Evolutionary conservation across 768 basidiomycete genomes (phyloP).

Genomic region (Serendipita vermifera): DNA sequence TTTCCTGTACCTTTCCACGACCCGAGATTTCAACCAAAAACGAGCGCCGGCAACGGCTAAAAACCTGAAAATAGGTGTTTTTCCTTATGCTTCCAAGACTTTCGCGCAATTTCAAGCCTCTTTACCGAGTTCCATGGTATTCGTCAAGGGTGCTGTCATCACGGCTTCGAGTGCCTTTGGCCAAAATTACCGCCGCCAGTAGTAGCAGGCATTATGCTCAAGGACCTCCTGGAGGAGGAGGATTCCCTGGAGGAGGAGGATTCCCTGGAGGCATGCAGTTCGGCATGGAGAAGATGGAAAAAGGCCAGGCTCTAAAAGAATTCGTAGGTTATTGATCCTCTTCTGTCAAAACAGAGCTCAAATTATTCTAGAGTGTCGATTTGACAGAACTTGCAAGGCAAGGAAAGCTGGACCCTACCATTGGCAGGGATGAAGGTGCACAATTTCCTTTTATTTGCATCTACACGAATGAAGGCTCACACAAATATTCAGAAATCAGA

Average conservation of each 20-base stretch:
- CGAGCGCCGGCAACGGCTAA: not conserved
- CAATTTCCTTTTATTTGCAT: not conserved
- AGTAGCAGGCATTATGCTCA: not conserved
- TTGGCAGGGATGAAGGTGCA: constrained; percentile 74
- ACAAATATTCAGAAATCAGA: constrained; percentile 51
- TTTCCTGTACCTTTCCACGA: not conserved
- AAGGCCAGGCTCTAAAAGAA: constrained; percentile 79
- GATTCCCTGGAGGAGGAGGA: constrained; percentile 7
- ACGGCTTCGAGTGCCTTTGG: too few species aligned
- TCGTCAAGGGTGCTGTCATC: too few species aligned
- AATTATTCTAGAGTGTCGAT: constrained; percentile 49
- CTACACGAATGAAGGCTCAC: not conserved
- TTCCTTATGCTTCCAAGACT: constrained; percentile 5
- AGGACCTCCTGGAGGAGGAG: constrained; percentile 5
- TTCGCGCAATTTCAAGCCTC: not conserved
- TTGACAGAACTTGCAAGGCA: constrained; percentile 69
- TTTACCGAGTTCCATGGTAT: too few species aligned
- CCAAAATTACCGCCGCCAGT: not conserved
- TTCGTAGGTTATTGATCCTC: constrained; percentile 32
- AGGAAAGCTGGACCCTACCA: constrained; percentile 82
- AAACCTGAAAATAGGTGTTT: not conserved
- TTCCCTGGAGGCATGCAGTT: constrained; percentile 5
- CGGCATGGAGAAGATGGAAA: constrained; percentile 26
- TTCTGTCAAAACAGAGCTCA: not conserved
- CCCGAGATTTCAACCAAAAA: too few species aligned